Evolutionary conservation across 1,139 yeast species (phyloP).

Genomic region (Saccharomyces hybrid): DNA sequence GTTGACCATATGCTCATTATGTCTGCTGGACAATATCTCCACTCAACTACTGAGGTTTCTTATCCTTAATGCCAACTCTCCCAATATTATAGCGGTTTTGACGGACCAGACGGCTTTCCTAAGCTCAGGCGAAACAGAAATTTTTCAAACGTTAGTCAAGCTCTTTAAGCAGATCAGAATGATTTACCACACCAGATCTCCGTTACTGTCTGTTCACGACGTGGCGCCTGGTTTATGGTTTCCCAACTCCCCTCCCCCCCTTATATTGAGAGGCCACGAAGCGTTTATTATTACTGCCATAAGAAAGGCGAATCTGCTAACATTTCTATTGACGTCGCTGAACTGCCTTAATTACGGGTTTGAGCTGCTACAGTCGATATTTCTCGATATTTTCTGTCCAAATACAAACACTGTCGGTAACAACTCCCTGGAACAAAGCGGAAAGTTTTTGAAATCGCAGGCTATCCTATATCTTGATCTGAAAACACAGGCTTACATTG

Average conservation of each 20-base stretch:
- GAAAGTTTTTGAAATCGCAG: constrained; percentile 67
- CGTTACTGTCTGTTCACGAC: constrained; percentile 45
- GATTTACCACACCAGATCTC: constrained; percentile 57
- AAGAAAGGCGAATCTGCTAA: constrained; percentile 79
- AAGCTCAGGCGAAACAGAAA: constrained; percentile 49
- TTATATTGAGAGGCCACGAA: constrained; percentile 51
- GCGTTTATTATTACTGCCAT: constrained; percentile 56
- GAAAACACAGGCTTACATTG: constrained; percentile 90
- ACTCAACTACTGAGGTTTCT: constrained; percentile 27
- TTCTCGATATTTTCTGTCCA: constrained; percentile 78
- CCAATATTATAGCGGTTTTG: constrained; percentile 20
- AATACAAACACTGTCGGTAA: constrained; percentile 28
- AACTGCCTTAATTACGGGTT: constrained; percentile 86
- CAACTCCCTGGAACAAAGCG: constrained; percentile 17
- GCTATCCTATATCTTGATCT: constrained; percentile 74
- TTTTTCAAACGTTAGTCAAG: constrained; percentile 64
- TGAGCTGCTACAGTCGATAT: constrained; percentile 73
- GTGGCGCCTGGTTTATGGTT: constrained; percentile 63
- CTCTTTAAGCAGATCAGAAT: constrained; percentile 67
- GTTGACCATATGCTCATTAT: constrained; percentile 20
- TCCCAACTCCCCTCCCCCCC: constrained; percentile 52
- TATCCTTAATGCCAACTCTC: constrained; percentile 23
- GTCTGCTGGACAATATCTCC: constrained; percentile 27
- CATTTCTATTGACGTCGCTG: constrained; percentile 76
- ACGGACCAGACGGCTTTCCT: constrained; percentile 16